phyloP scores from a whole-genome alignment of 257 asterid genomes.

The Solanum raphanifolium region DNA sequence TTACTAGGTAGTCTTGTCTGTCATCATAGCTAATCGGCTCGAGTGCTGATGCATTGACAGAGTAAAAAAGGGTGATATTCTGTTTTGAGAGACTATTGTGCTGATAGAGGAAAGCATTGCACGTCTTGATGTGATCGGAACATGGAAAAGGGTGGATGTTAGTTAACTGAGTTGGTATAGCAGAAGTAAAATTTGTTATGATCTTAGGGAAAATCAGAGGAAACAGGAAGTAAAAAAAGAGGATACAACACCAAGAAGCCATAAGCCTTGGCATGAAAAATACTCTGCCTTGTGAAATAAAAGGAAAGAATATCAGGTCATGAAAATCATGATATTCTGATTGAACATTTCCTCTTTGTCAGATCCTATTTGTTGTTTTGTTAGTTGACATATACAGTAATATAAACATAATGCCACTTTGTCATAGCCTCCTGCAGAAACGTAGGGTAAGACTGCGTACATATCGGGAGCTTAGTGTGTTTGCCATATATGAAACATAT shows the following conservation, averaged over 20 bases:
- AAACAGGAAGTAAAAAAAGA: slow-evolving; percentile 10
- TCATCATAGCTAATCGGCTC: slow-evolving; percentile 9
- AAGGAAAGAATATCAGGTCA: not conserved
- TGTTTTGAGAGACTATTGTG: slow-evolving; percentile 23
- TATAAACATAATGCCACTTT: not conserved
- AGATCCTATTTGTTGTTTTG: not conserved
- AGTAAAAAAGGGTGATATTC: slow-evolving; percentile 25
- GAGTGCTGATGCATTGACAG: slow-evolving; percentile 31
- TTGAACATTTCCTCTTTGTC: not conserved
- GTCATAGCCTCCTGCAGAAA: not conserved
- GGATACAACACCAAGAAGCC: slow-evolving; percentile 24
- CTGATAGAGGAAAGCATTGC: slow-evolving; percentile 49
- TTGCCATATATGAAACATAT: not conserved
- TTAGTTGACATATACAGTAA: not conserved
- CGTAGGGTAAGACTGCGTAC: not conserved
- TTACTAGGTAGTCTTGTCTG: slow-evolving; percentile 33
- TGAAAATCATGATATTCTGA: not conserved
- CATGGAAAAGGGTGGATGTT: slow-evolving; percentile 26
- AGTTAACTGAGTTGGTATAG: not conserved
- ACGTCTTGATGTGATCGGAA: slow-evolving; percentile 18
- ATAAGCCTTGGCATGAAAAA: slow-evolving; percentile 6
- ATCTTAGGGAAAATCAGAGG: not conserved
- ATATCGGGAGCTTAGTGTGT: not conserved
- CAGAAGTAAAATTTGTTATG: not conserved
- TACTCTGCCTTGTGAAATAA: not conserved